Conservation (phyloP, 306 rosid species). For the Adenanthera pavonina region DNA sequence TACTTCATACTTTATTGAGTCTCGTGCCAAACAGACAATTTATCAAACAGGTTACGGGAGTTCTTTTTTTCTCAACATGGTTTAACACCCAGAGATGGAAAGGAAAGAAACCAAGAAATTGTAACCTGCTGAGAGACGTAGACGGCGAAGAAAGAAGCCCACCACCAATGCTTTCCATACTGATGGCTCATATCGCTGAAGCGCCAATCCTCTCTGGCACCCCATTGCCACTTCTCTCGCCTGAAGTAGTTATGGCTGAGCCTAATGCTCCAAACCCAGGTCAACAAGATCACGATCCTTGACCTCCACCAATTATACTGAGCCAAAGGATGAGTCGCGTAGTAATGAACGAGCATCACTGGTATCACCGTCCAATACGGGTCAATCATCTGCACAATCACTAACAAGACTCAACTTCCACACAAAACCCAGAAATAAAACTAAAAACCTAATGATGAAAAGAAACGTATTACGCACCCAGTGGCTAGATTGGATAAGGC, state of each 20-base stretch:
- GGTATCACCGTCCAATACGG: slow-evolving; percentile 94
- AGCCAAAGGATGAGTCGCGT: slow-evolving; percentile 71
- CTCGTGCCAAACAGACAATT: background rate
- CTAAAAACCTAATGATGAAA: background rate
- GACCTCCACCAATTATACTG: slow-evolving; percentile 72
- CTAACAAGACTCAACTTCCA: background rate
- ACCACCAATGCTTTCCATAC: slow-evolving; percentile 86
- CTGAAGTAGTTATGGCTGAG: slow-evolving; percentile 85
- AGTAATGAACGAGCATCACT: slow-evolving; percentile 74
- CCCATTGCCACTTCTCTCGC: slow-evolving; percentile 92
- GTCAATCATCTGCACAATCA: slow-evolving; percentile 78
- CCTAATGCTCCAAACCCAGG: slow-evolving; percentile 85
- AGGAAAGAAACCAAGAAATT: background rate
- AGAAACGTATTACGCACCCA: slow-evolving; percentile 58
- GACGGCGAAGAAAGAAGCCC: slow-evolving; percentile 87
- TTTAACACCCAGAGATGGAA: background rate
- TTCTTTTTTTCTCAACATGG: background rate
- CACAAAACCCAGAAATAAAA: background rate
- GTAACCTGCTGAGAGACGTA: slow-evolving; percentile 82
- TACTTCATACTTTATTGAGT: background rate
- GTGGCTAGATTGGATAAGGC: slow-evolving; percentile 67
- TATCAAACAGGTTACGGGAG: background rate
- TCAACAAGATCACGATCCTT: slow-evolving; percentile 59
- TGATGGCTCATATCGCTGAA: slow-evolving; percentile 71
- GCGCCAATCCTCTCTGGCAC: slow-evolving; percentile 92